A percentile compares a stretch with the other conserved stretches of the same genome.
These are phyloP conservation scores for Pugionium dolabratum DNA, from an alignment of 345 rosid genomes.

Conservation along the genomic window DNA sequence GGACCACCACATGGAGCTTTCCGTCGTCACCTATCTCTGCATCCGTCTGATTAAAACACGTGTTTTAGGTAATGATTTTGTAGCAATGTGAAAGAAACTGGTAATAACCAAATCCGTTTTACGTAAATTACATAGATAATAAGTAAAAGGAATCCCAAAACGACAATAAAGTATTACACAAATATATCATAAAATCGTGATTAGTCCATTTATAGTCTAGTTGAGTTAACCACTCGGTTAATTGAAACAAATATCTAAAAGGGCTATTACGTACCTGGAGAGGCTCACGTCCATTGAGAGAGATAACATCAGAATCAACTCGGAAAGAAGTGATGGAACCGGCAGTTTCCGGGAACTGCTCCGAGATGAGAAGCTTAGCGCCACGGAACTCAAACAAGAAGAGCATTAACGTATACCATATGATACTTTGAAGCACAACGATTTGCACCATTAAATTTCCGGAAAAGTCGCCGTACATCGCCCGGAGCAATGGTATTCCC, in stretches of 20 bases:
- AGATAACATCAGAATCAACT: conserved; percentile 77
- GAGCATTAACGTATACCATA: conserved; percentile 85
- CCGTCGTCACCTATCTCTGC: conserved; percentile 89
- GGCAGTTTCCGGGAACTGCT: conserved; percentile 83
- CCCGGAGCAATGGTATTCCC: conserved; percentile 82
- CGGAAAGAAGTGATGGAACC: conserved; percentile 74
- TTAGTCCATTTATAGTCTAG: background rate
- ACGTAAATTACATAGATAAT: background rate
- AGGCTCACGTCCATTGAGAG: conserved; percentile 75
- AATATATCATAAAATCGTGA: background rate
- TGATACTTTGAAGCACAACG: conserved; percentile 76
- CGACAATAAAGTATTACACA: too few species aligned
- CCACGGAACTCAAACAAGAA: conserved; percentile 82
- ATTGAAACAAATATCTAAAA: background rate
- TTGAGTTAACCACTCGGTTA: background rate
- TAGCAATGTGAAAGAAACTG: background rate
- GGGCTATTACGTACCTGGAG: conserved; percentile 34
- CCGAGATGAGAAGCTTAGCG: conserved; percentile 68
- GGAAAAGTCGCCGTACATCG: conserved; percentile 85
- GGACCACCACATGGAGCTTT: conserved; percentile 75
- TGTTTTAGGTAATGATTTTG: background rate
- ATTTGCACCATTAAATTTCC: conserved; percentile 78
- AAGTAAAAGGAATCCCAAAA: background rate
- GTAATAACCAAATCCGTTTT: too few species aligned
- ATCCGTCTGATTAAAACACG: conserved; percentile 47